Evolutionary conservation across 2,329 filamentous ascomycete species (phyloP).

Genomic region (Sarocladium strictum): DNA sequence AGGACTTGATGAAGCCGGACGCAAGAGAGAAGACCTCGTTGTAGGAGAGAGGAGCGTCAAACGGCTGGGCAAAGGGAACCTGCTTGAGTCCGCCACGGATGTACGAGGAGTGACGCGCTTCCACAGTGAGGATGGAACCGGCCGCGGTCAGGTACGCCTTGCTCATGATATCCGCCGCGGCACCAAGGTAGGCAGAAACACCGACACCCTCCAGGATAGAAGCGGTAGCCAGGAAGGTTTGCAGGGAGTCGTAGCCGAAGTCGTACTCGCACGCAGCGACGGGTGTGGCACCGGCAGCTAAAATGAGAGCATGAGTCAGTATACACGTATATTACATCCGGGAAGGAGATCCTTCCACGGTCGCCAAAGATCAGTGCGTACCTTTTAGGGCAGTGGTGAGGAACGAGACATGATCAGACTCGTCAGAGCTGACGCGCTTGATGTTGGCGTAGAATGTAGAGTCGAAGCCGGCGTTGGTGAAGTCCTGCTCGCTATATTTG

Average conservation of each 20-base stretch:
- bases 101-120: constrained; percentile 58
- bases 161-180: constrained; percentile 51
- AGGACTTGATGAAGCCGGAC: constrained; percentile 52
- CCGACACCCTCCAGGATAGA: constrained; percentile 60
- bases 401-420: constrained; percentile 49
- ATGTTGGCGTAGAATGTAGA: constrained; percentile 52
- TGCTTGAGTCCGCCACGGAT: constrained; percentile 44
- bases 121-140: constrained; percentile 56
- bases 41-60: constrained; percentile 52
- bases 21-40: constrained; percentile 61
- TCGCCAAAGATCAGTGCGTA: not conserved
- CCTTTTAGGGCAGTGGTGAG: constrained; percentile 36
- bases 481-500: constrained; percentile 49
- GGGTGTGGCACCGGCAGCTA: constrained; percentile 36
- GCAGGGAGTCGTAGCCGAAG: constrained; percentile 55
- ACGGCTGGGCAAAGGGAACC: constrained; percentile 51
- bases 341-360: not conserved
- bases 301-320: no score
- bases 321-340: no score
- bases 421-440: constrained; percentile 49
- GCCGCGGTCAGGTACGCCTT: constrained; percentile 54
- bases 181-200: constrained; percentile 59
- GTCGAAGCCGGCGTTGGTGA: constrained; percentile 44
- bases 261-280: constrained; percentile 50
- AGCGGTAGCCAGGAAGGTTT: constrained; percentile 54